phyloP scores from a whole-genome alignment of 164 flowering plant species.

The Pachysandra terminalis region DNA sequence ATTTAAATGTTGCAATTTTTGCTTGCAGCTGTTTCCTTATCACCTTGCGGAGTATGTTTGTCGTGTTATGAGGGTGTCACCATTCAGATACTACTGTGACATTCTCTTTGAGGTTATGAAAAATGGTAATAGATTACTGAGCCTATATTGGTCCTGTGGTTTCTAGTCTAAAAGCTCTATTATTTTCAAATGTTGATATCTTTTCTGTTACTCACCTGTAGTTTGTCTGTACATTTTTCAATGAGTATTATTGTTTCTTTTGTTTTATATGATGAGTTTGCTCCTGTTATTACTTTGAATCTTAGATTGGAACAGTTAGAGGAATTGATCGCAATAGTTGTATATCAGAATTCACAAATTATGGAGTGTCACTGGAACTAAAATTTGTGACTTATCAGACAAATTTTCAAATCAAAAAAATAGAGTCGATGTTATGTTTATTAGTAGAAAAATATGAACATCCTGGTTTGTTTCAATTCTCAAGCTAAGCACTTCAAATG shows the following conservation, averaged over 20 bases:
- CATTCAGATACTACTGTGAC: constrained; percentile 98
- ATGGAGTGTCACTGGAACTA: background rate
- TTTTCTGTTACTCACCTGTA: background rate
- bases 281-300: background rate
- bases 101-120: constrained; percentile 98
- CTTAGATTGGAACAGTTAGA: background rate
- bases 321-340: background rate
- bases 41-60: constrained; percentile 97
- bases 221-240: background rate
- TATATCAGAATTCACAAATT: too few species aligned
- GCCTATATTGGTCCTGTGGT: background rate
- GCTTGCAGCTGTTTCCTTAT: constrained; percentile 92
- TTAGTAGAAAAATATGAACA: background rate
- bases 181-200: background rate
- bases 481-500: background rate
- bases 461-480: background rate
- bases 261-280: background rate
- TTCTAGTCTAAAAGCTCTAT: background rate
- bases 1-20: constrained; percentile 2
- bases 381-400: background rate
- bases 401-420: too few species aligned
- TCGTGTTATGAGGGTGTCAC: constrained; percentile 95
- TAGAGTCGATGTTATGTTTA: background rate
- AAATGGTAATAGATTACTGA: constrained; percentile 58
- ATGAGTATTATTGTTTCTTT: too few species aligned